Conservation (phyloP, 2,329 filamentous ascomycete species). For the Ceratocystis huliohia region DNA sequence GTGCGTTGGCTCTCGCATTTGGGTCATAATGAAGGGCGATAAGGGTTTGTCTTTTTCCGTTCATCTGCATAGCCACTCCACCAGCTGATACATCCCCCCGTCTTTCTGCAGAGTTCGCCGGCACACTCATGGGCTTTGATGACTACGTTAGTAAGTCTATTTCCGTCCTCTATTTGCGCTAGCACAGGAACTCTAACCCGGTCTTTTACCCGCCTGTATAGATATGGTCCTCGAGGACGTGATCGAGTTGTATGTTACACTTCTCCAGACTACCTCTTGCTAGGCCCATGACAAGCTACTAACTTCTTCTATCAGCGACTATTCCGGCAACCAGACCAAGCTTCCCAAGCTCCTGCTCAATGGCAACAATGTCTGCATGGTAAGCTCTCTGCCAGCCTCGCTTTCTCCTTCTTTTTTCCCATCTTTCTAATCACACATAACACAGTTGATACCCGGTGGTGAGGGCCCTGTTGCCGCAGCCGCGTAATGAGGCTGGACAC, state of each 20-base stretch:
- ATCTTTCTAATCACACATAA: conserved; percentile 18
- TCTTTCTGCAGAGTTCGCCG: conserved; percentile 65
- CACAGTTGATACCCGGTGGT: conserved; percentile 62
- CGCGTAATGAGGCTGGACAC: conserved; percentile 19
- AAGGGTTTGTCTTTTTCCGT: conserved; percentile 52
- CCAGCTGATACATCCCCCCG: conserved; percentile 9
- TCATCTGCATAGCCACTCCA: not conserved
- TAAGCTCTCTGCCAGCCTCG: conserved; percentile 32
- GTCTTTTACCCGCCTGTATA: conserved; percentile 29
- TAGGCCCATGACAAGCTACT: not conserved
- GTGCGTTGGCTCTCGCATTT: conserved; percentile 93
- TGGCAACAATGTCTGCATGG: conserved; percentile 99
- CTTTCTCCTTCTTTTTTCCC: not conserved
- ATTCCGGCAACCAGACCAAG: conserved; percentile 74
- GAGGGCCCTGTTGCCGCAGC: conserved; percentile 47
- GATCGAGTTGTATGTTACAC: conserved; percentile 67
- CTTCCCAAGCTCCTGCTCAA: conserved; percentile 91
- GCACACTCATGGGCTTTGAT: conserved; percentile 88
- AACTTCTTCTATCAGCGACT: conserved; percentile 52
- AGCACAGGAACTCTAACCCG: conserved; percentile 21
- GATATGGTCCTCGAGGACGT: conserved; percentile 98
- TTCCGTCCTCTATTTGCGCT: not conserved
- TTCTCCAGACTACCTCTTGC: not conserved
- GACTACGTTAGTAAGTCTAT: conserved; percentile 93
- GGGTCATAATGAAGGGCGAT: conserved; percentile 98